Conservation (phyloP, 1,284 basidiomycete species). For the Boletus semigastroideus region DNA sequence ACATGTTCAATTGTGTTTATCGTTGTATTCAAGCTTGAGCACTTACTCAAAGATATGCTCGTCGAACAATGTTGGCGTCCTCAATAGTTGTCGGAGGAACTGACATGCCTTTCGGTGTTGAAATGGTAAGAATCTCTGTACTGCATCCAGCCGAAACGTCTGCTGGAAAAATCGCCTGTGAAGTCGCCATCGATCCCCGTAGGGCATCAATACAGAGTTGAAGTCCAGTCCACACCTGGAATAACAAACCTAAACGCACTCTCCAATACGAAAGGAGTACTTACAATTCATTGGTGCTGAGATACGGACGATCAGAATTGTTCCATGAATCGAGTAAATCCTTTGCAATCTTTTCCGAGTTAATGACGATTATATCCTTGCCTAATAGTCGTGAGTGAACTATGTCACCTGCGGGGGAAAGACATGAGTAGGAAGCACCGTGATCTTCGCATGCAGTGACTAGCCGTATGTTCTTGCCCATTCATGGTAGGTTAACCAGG, state of each 20-base stretch:
- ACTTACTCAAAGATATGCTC: constrained; percentile 13
- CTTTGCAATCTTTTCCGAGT: neutral
- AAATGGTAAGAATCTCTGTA: constrained; percentile 6
- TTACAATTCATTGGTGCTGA: neutral
- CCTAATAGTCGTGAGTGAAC: neutral
- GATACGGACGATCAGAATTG: neutral
- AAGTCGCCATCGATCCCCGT: constrained; percentile 15
- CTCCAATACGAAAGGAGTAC: neutral
- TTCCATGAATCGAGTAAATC: neutral
- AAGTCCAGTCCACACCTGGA: constrained; percentile 9
- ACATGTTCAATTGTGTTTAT: neutral
- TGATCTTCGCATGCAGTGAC: neutral
- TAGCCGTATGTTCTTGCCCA: neutral
- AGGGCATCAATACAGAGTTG: neutral
- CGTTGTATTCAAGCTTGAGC: too few relatives aligned
- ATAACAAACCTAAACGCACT: neutral
- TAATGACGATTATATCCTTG: neutral
- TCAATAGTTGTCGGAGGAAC: constrained; percentile 12
- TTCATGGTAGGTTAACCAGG: neutral
- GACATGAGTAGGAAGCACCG: neutral
- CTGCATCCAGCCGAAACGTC: constrained; percentile 2
- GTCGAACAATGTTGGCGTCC: constrained; percentile 3
- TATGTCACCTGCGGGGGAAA: neutral
- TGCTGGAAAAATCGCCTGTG: constrained; percentile 16
- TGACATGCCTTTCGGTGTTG: constrained; percentile 14